Percentiles rank a stretch among this genome's conserved stretches.
Conservation (phyloP, 1,284 basidiomycete genomes). For the Tetrapyrgos nigripes region DNA sequence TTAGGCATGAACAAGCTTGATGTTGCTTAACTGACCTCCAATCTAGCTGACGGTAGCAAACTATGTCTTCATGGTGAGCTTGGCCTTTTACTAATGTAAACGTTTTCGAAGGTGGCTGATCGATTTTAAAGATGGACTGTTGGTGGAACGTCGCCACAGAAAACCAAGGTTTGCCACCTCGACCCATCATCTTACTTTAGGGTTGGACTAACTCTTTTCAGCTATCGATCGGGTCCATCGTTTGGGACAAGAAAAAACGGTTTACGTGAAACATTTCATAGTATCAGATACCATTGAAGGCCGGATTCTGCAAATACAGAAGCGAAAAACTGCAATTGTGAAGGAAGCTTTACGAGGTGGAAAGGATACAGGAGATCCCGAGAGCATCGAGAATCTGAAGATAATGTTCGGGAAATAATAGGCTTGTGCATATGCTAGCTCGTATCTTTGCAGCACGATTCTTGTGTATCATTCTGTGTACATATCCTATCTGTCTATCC, state of each 20-base stretch:
- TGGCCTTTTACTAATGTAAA: slow-evolving; percentile 34
- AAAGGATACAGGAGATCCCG: slow-evolving; percentile 51
- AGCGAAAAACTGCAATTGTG: slow-evolving; percentile 86
- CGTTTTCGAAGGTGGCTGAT: slow-evolving; percentile 6
- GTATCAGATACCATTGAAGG: slow-evolving; percentile 80
- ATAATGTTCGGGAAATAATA: slow-evolving; percentile 69
- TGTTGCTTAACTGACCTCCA: not conserved
- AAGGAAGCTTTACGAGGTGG: slow-evolving; percentile 73
- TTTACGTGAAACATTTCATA: slow-evolving; percentile 92
- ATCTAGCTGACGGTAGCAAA: slow-evolving; percentile 76
- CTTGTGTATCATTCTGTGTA: too few relatives aligned
- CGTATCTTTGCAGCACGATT: too few relatives aligned
- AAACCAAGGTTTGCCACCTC: slow-evolving; percentile 74
- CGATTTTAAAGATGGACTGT: slow-evolving; percentile 82
- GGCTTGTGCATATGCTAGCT: not conserved
- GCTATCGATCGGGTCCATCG: slow-evolving; percentile 84
- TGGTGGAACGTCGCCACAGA: slow-evolving; percentile 96
- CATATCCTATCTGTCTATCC: too few relatives aligned
- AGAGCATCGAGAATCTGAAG: slow-evolving; percentile 79
- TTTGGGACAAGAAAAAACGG: slow-evolving; percentile 84
- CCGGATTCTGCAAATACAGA: slow-evolving; percentile 88
- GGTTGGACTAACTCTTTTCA: slow-evolving; percentile 35
- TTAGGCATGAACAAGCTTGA: slow-evolving; percentile 17
- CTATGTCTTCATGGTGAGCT: slow-evolving; percentile 84
- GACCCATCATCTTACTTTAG: slow-evolving; percentile 20